Conservation (phyloP, 176 grass and related monocot species). For the Juncus inflexus region DNA sequence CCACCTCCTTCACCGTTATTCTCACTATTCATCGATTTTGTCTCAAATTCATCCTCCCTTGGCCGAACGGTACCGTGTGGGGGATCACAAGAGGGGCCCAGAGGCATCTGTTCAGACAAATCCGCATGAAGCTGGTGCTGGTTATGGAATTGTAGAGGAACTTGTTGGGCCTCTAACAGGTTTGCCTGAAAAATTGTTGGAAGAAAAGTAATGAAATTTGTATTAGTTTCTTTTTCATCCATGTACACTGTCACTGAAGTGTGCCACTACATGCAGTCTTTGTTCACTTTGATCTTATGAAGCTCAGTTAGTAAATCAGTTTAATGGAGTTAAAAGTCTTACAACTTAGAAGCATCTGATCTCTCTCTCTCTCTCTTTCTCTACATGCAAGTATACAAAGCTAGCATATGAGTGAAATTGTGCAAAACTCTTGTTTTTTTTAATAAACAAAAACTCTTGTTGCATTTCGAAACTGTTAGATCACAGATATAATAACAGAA, state of each 20-base stretch:
- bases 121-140: conserved; percentile 36
- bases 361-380: not conserved
- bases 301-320: too few relatives aligned
- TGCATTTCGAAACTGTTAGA: too few relatives aligned
- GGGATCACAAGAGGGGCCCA: conserved; percentile 37
- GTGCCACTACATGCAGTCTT: too few relatives aligned
- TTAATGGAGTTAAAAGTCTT: too few relatives aligned
- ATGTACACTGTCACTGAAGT: not conserved
- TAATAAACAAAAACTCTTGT: too few relatives aligned
- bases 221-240: not conserved
- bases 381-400: conserved; percentile 17
- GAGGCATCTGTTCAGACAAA: conserved; percentile 5
- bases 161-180: conserved; percentile 46
- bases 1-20: conserved; percentile 41
- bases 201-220: conserved; percentile 8
- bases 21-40: conserved; percentile 74
- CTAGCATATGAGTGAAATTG: not conserved
- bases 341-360: conserved; percentile 1
- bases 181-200: conserved; percentile 24
- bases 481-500: too few relatives aligned
- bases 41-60: conserved; percentile 52
- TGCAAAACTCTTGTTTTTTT: not conserved
- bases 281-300: not conserved
- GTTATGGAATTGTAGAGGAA: conserved; percentile 31
- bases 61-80: conserved; percentile 22